Base-by-base conservation (phyloP, 768 basidiomycete genomes). In the Exsudoporus frostii region DNA sequence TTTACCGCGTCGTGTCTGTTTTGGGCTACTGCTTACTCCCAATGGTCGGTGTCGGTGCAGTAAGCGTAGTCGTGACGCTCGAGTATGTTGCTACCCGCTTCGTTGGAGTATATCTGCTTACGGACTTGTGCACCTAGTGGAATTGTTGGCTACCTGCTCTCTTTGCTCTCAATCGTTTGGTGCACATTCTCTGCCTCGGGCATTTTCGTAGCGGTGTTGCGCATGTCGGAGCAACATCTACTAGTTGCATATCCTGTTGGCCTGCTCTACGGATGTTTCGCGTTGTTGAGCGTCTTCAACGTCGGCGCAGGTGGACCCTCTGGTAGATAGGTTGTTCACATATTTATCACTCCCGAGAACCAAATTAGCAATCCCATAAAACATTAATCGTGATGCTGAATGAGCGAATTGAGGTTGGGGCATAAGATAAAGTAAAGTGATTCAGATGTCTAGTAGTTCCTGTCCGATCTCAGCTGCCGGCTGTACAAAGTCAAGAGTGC, bases 241-340 rank as follows among this genome's bases (percentile, higher is more conserved):
- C 82, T 99, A 22, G 94, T 99, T 37, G 97, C 95, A 58, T 99
- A 99, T 72, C 97, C 97, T 11, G 85, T 98, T 47, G 93, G 91
- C 34, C 73, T 99, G 48, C 75, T 98, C 22, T 99, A 97, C 63
- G 92, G 92, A 19, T 96, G 92, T 70, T 96, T 96, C 66, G 94
- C 92, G 14, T 73, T 98, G 36, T 80, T 98, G 52, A 96, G 91
- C 69, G 89, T 96, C 52, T 97, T 97, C 74, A 89, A 84, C 61
- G 82, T 76, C 22, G 78, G 75, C 20, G 70, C 68, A 34, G 54
- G 68, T 56, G 55, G 70, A 32, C 44, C 65, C 41, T 61, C 65
- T 20, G 57, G 64, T 55, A 73, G 67, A 64, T 73, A 72, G 59
- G 30, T 25, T 50, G 22, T 32, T 47, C 46, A 25, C 4, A 46